Evolutionary conservation across 805 yeast species (phyloP).

Genomic region (Metschnikowia peoriensis): DNA sequence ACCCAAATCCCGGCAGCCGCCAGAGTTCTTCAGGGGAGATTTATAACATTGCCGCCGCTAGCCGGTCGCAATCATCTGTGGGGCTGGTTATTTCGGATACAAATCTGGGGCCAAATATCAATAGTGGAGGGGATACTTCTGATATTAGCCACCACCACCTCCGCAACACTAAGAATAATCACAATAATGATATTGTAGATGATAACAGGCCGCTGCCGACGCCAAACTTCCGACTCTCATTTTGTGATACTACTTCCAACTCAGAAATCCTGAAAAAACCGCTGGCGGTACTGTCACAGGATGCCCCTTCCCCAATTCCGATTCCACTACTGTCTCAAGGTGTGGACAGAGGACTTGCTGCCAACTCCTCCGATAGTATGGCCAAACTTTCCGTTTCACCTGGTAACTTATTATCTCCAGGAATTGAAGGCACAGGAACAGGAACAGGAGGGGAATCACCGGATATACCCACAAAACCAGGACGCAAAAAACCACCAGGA

Average conservation of each 20-base stretch:
- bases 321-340: slow-evolving; percentile 32
- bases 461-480: slow-evolving; percentile 6
- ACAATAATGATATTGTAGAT: neutral
- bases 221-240: slow-evolving; percentile 8
- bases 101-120: neutral
- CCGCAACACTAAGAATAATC: neutral
- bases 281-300: neutral
- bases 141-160: too few species aligned
- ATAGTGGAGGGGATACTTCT: neutral
- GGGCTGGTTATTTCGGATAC: slow-evolving; percentile 26
- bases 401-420: slow-evolving; percentile 4
- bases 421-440: too few species aligned
- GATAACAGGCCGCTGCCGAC: neutral
- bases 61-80: slow-evolving; percentile 27
- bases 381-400: slow-evolving; percentile 16
- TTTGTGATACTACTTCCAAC: neutral
- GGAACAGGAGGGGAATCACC: slow-evolving; percentile 9
- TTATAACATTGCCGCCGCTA: neutral
- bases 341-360: slow-evolving; percentile 25
- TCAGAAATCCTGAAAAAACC: neutral
- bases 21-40: slow-evolving; percentile 1
- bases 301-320: slow-evolving; percentile 22
- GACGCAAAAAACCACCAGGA: slow-evolving; percentile 16
- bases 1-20: neutral
- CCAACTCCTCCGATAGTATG: slow-evolving; percentile 19